Base-by-base conservation (phyloP, 208 protist genomes). In the Wallacemonas rigidus region DNA sequence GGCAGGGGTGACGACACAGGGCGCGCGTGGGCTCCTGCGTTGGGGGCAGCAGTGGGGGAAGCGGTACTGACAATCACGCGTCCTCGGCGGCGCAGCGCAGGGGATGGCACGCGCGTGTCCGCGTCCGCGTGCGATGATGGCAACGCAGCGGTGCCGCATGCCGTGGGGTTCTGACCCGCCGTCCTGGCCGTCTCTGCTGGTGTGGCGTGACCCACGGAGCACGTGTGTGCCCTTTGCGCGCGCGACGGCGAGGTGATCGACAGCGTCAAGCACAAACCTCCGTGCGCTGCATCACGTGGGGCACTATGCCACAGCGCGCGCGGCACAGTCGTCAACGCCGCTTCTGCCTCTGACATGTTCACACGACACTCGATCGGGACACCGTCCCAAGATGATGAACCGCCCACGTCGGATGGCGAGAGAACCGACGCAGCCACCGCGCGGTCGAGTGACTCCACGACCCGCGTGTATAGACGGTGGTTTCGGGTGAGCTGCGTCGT, bases 401-500 rank as follows among this genome's bases (percentile, higher is more conserved):
- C 26, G 26, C 26, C 2, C 17, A 65, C 1, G 0, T 12, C 35
- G 9, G 14, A 36, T 45, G 43, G 15, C 12, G 56, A 38, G 1
- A 2, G 41, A 74, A 76, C 74, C 35, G 39, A 48, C 35, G 56
- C 44, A 58, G 44, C 55, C 17, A 65, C 38, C 12, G 2, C n/a
- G 41, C 2, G 38, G 39, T 81, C 76, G 4, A 81, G 47, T 3
- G 48, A 70, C 50, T 75, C 43, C 40, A 81, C 17, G 1, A 77
- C 45, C 8, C 72, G 77, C 63, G 69, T 71, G 69, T 88, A 88
- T 48, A 91, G 53, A 2, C 57, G 40, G 0, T 39, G 12, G 62
- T 88, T 86, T 2, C 74, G 57, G 47, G 73, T 70, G 14, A 55
- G 41, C 26, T n/a, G 60, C 9, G 56, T 51, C 2, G 8, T n/a